Conservation (phyloP, 768 basidiomycete genomes). For the Podaxis sp. region DNA sequence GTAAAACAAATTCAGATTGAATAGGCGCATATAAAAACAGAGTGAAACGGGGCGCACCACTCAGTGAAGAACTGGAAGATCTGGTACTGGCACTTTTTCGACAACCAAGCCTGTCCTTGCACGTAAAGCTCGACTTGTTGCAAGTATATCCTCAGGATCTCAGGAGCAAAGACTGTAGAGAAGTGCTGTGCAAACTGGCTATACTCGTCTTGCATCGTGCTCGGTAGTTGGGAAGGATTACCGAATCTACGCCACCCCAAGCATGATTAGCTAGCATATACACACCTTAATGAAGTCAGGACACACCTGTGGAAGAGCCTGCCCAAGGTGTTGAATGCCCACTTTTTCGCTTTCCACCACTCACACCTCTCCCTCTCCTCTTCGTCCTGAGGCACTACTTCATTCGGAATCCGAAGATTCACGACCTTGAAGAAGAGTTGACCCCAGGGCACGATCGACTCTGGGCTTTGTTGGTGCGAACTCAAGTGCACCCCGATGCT, state of each 20-base stretch:
- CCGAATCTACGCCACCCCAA: conserved; percentile 54
- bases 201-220: conserved; percentile 67
- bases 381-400: conserved; percentile 65
- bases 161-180: conserved; percentile 75
- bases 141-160: conserved; percentile 82
- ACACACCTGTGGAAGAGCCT: conserved; percentile 70
- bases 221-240: conserved; percentile 84
- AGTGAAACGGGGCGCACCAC: conserved; percentile 52
- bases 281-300: not conserved
- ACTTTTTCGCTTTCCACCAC: conserved; percentile 95
- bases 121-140: conserved; percentile 69
- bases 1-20: not conserved
- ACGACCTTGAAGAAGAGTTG: conserved; percentile 77
- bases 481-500: conserved; percentile 76
- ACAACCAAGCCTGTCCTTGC: conserved; percentile 74
- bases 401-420: conserved; percentile 64
- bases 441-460: conserved; percentile 86
- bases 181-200: conserved; percentile 74
- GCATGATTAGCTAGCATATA: not conserved
- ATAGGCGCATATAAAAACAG: not conserved
- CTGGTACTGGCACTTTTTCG: conserved; percentile 80
- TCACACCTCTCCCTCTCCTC: conserved; percentile 76
- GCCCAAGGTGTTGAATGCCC: conserved; percentile 83
- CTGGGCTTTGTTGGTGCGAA: conserved; percentile 68
- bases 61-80: conserved; percentile 86